A percentile compares a stretch with the other conserved stretches of the same genome.
Evolutionary conservation across 805 yeast species (phyloP).

Genomic region (Ascoidea tarda): DNA sequence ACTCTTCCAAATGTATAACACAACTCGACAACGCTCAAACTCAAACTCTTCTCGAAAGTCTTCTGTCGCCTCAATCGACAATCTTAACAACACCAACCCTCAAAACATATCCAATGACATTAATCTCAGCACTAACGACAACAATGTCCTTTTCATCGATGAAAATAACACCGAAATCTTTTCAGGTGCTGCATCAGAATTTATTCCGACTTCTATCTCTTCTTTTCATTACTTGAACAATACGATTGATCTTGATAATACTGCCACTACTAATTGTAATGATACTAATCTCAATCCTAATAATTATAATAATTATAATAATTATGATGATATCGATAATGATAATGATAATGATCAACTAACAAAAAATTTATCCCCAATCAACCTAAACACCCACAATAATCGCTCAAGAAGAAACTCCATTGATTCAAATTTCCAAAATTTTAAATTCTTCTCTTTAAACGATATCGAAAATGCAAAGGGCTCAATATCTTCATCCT

Average conservation of each 20-base stretch:
- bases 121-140: too few species aligned
- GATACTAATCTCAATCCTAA: background rate
- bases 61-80: too few species aligned
- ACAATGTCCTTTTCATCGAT: constrained; percentile 11
- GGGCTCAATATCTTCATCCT: constrained; percentile 48
- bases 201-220: constrained; percentile 65
- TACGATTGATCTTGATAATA: constrained; percentile 13
- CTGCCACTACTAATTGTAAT: background rate
- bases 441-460: constrained; percentile 71
- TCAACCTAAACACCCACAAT: constrained; percentile 12
- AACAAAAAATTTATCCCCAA: constrained; percentile 22
- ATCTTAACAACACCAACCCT: too few species aligned
- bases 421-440: constrained; percentile 13
- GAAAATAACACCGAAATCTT: constrained; percentile 59
- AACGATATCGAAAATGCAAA: constrained; percentile 80
- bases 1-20: too few species aligned
- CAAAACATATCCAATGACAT: too few species aligned
- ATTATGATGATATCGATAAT: background rate
- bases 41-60: too few species aligned
- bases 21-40: too few species aligned
- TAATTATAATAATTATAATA: background rate
- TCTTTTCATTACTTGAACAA: constrained; percentile 63
- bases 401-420: constrained; percentile 19
- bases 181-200: constrained; percentile 66
- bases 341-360: constrained; percentile 13